Percentiles rank a stretch among this genome's conserved stretches.
phyloP scores from a whole-genome alignment of 1,284 basidiomycete species.

The Heterobasidion occidentale region DNA sequence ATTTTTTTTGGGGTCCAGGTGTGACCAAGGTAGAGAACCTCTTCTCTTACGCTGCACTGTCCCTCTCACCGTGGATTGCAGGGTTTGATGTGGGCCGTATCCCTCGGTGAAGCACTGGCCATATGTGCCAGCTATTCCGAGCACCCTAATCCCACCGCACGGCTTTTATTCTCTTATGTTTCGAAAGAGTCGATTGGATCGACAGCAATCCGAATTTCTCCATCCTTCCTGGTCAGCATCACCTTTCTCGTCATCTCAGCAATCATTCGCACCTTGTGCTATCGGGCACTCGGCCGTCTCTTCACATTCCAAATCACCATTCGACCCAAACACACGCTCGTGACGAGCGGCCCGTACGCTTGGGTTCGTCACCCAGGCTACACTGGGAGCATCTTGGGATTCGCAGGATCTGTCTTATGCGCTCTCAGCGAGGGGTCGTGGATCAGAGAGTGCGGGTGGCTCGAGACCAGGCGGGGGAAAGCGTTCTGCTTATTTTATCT shows the following conservation, averaged over 20 bases:
- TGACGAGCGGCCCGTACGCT: slow-evolving; percentile 1
- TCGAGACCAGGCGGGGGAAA: background rate
- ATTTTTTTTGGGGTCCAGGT: background rate
- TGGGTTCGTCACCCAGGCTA: slow-evolving; percentile 1
- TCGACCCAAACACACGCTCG: slow-evolving; percentile 1
- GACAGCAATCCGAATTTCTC: background rate
- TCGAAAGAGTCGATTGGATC: background rate
- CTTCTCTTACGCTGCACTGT: background rate
- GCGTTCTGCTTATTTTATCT: background rate
- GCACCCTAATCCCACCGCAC: background rate
- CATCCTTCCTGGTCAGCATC: background rate
- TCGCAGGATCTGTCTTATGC: background rate
- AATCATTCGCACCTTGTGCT: background rate
- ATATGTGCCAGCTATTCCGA: background rate
- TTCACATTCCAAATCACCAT: slow-evolving; percentile 2
- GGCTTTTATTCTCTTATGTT: background rate
- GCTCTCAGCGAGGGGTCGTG: background rate
- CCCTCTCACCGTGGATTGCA: background rate
- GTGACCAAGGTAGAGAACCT: background rate
- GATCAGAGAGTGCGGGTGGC: background rate
- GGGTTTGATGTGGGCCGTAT: background rate
- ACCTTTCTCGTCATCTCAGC: background rate
- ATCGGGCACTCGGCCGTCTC: background rate
- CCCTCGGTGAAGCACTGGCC: background rate
- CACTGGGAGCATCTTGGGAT: background rate